phyloP scores from a whole-genome alignment of 108 stramenopile species.

The Conticribra weissflogii region DNA sequence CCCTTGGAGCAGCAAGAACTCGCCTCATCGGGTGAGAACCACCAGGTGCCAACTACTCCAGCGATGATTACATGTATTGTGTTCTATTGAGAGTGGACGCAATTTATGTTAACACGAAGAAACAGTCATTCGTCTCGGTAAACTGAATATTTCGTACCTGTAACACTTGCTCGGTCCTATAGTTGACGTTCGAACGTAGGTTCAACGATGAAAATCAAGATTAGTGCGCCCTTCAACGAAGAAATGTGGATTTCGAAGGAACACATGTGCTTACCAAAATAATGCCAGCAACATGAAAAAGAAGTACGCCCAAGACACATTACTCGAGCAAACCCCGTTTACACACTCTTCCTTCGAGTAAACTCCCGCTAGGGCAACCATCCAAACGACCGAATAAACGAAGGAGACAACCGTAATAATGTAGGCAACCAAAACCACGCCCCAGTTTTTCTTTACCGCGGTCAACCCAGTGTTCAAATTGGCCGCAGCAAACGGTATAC shows the following conservation, averaged over 20 bases:
- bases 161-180: slow-evolving; percentile 47
- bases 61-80: slow-evolving; percentile 81
- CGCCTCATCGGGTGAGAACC: slow-evolving; percentile 83
- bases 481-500: slow-evolving; percentile 84
- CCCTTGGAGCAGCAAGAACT: slow-evolving; percentile 62
- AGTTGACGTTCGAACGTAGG: too few species aligned
- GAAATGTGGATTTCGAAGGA: neutral
- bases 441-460: slow-evolving; percentile 67
- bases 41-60: slow-evolving; percentile 89
- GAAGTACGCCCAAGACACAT: slow-evolving; percentile 29
- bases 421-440: slow-evolving; percentile 57
- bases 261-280: slow-evolving; percentile 36
- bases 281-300: slow-evolving; percentile 38
- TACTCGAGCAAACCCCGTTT: slow-evolving; percentile 10
- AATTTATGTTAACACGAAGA: too few species aligned
- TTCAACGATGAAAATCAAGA: too few species aligned
- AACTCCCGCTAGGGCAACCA: slow-evolving; percentile 42
- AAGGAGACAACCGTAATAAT: slow-evolving; percentile 52
- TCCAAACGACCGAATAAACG: slow-evolving; percentile 73
- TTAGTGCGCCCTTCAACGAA: too few species aligned
- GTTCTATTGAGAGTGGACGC: too few species aligned
- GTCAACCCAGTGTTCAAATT: slow-evolving; percentile 68
- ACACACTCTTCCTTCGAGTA: slow-evolving; percentile 12
- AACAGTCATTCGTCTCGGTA: too few species aligned
- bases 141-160: slow-evolving; percentile 37